phyloP scores from a whole-genome alignment of 192 early-diverging fungal species.

The Phlyctochytrium bullatum region DNA sequence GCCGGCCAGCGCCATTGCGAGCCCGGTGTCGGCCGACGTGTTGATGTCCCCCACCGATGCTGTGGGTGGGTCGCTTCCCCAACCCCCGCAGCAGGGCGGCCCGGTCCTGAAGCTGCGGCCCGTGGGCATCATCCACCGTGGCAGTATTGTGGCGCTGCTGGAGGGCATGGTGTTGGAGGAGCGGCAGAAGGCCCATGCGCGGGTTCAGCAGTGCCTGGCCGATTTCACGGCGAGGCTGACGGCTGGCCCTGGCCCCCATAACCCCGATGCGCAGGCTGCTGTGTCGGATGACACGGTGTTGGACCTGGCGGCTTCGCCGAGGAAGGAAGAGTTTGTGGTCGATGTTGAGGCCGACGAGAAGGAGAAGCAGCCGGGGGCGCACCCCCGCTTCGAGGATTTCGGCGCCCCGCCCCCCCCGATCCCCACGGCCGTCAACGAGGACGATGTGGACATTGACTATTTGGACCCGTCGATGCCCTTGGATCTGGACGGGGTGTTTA shows the following conservation, averaged over 20 bases:
- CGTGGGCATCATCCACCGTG: constrained; percentile 1
- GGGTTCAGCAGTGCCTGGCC: background rate
- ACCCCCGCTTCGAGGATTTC: background rate
- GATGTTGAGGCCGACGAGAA: background rate
- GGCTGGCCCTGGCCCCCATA: background rate
- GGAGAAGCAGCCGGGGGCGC: background rate
- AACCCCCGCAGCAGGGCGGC: background rate
- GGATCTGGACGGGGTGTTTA: constrained; percentile 14
- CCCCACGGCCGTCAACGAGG: constrained; percentile 5
- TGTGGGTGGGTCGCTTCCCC: constrained; percentile 5
- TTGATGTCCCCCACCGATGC: constrained; percentile 9
- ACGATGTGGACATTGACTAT: background rate
- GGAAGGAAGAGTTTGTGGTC: background rate
- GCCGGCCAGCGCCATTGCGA: background rate
- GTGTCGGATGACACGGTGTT: background rate
- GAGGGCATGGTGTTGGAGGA: constrained; percentile 5
- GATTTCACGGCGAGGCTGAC: background rate
- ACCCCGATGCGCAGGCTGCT: background rate
- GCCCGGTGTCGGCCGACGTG: background rate
- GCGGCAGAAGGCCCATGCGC: background rate
- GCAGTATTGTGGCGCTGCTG: background rate
- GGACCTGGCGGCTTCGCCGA: background rate
- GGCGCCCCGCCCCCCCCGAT: background rate
- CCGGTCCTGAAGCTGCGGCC: background rate
- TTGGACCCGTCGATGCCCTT: constrained; percentile 5